Evolutionary conservation across 2,329 filamentous ascomycete species (phyloP).

Genomic region (Chaetothyriales sp.): DNA sequence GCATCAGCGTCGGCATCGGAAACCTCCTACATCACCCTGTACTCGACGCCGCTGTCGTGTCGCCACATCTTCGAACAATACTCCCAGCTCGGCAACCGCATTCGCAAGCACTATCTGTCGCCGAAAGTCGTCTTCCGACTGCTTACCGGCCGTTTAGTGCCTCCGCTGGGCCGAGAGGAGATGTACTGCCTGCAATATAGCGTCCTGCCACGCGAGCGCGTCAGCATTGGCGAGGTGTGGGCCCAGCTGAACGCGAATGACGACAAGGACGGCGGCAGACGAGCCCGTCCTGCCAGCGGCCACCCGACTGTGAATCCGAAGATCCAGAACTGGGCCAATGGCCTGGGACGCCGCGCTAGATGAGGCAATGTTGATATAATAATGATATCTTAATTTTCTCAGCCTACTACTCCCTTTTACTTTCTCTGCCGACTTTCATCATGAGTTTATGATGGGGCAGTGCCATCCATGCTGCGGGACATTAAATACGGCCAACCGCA

Average conservation of each 20-base stretch:
- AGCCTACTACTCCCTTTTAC: background rate
- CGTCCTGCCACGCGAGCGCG: slow-evolving; percentile 76
- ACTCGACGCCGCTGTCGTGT: slow-evolving; percentile 81
- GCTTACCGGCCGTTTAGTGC: slow-evolving; percentile 80
- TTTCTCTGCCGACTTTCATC: background rate
- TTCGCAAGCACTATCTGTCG: slow-evolving; percentile 89
- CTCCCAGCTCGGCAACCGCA: slow-evolving; percentile 81
- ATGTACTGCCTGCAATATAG: slow-evolving; percentile 95
- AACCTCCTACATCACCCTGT: slow-evolving; percentile 11
- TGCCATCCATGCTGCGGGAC: too few species aligned
- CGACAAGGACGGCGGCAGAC: slow-evolving; percentile 32
- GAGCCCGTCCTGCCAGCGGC: slow-evolving; percentile 65
- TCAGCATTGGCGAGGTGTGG: slow-evolving; percentile 80
- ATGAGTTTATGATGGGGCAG: background rate
- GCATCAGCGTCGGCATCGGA: background rate
- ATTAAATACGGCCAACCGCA: too few species aligned
- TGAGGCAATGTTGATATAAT: slow-evolving; percentile 1
- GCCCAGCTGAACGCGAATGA: slow-evolving; percentile 44
- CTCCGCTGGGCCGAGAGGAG: slow-evolving; percentile 85
- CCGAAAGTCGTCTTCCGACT: slow-evolving; percentile 78
- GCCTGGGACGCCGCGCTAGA: slow-evolving; percentile 10
- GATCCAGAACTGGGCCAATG: slow-evolving; percentile 1
- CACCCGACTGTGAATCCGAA: slow-evolving; percentile 85
- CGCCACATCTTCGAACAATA: slow-evolving; percentile 96
- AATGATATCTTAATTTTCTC: background rate